phyloP scores from a whole-genome alignment of 2,329 filamentous ascomycete species.

The Apiospora phragmitis region DNA sequence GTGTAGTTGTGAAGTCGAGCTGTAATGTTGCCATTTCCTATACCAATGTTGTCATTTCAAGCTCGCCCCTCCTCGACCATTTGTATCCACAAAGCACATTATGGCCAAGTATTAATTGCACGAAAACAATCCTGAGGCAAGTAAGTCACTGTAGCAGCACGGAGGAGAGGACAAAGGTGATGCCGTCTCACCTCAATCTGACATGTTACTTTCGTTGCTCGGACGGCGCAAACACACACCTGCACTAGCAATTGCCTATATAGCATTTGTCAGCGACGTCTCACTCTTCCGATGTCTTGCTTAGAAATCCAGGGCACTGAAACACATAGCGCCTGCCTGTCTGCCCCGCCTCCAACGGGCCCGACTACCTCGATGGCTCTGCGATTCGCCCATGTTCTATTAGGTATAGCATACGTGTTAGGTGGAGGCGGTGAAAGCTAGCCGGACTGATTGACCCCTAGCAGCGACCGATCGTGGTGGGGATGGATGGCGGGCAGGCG shows the following conservation, averaged over 20 bases:
- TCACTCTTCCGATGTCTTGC: neutral
- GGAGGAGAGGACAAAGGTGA: neutral
- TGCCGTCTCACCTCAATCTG: neutral
- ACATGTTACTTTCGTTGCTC: neutral
- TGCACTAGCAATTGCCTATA: neutral
- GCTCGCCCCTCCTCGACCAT: neutral
- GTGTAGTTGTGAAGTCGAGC: neutral
- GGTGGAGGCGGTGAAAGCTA: slow-evolving; percentile 3
- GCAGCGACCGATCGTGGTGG: neutral
- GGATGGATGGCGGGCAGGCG: slow-evolving; percentile 3
- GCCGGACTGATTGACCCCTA: neutral
- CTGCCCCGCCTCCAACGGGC: neutral
- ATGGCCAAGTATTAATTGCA: neutral
- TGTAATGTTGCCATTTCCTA: neutral
- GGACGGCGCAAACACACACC: neutral
- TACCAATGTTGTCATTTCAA: neutral
- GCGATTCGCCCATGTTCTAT: neutral
- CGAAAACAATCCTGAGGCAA: neutral
- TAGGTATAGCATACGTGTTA: slow-evolving; percentile 7
- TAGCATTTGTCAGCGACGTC: neutral
- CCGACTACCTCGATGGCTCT: neutral
- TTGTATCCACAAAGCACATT: neutral
- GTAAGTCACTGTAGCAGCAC: neutral
- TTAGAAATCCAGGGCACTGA: neutral
- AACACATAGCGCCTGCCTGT: neutral